A percentile compares a stretch with the other conserved stretches of the same genome.
Evolutionary conservation across 2,329 filamentous ascomycete genomes (phyloP).

Genomic region (Epichloe baconii): DNA sequence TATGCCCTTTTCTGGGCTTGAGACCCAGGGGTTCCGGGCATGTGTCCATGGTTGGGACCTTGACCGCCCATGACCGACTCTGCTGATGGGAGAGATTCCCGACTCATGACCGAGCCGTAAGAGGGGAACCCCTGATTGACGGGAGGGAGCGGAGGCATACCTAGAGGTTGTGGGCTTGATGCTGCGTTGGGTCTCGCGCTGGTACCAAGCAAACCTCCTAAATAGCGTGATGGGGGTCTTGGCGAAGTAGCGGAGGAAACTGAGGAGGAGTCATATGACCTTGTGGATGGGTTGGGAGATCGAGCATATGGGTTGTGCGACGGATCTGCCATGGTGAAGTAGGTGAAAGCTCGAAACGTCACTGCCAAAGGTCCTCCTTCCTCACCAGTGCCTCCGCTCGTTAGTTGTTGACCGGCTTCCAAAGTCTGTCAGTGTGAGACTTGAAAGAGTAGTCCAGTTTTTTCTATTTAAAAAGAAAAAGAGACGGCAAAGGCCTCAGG

Average conservation of each 20-base stretch:
- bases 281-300: conserved; percentile 47
- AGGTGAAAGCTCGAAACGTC: background rate
- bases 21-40: conserved; percentile 26
- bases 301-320: conserved; percentile 45
- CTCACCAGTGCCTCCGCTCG: background rate
- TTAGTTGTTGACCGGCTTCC: background rate
- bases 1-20: conserved; percentile 87
- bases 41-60: conserved; percentile 22
- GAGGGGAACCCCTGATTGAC: conserved; percentile 37
- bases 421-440: background rate
- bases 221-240: conserved; percentile 37
- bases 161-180: conserved; percentile 38
- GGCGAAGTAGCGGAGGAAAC: conserved; percentile 50
- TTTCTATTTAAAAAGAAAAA: background rate
- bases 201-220: conserved; percentile 37
- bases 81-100: conserved; percentile 45
- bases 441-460: background rate
- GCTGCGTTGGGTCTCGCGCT: conserved; percentile 36
- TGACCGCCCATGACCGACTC: conserved; percentile 45
- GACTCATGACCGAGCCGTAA: conserved; percentile 40
- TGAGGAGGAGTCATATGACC: conserved; percentile 52
- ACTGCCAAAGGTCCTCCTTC: background rate
- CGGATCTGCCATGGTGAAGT: conserved; percentile 35
- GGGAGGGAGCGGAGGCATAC: conserved; percentile 37
- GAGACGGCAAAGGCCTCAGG: background rate